Evolutionary conservation across 345 rosid species (phyloP), one percentile per base, ranked within the genome.

Genomic region (Eucalyptus coolabah): DNA sequence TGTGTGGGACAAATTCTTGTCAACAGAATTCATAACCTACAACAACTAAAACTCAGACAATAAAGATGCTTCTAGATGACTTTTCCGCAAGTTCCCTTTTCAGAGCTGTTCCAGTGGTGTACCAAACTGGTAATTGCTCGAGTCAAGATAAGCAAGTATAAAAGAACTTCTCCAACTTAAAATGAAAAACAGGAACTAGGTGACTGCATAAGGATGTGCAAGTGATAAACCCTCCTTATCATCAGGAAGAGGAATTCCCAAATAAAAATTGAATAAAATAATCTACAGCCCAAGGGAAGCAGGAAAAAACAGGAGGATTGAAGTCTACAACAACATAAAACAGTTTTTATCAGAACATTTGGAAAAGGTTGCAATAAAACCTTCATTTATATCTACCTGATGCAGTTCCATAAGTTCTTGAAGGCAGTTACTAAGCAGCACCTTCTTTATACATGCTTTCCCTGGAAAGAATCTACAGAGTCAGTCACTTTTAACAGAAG

Each of bases 341-440:
- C 28, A 12, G 85, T 21, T 77, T 77, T 11, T 77, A 77, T 77
- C 47, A 77, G 85, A 77, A 77, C 47, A 77, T 77, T 40, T 77
- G 85, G 47, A 53, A 87, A 21, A 54, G 40, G 30, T 37, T 24
- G 34, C 72, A 28, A 56, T 24, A 56, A 44, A 40, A 44, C 5
- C 32, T 53, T 53, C n/a, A 13, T 45, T 16, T 12, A 86, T 50
- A 50, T 37, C 56, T 91, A 97, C 99, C 98, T 98, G 99, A 93
- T 98, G 99, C 92, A 98, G 90, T 95, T 98, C 99, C 99, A 98
- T 98, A 88, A 97, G 95, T 93, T 98, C 99, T 93, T 98, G 99
- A 67, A 98, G 99, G 93, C 99, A 97, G 92, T 97, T 97, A 90
- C 99, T 97, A 67, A 98, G 99, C 87, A 97, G 94, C 89, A 98